These are phyloP conservation scores for Solanum hybrid DNA, from an alignment of 305 asterid species.

Conservation along the genomic window DNA sequence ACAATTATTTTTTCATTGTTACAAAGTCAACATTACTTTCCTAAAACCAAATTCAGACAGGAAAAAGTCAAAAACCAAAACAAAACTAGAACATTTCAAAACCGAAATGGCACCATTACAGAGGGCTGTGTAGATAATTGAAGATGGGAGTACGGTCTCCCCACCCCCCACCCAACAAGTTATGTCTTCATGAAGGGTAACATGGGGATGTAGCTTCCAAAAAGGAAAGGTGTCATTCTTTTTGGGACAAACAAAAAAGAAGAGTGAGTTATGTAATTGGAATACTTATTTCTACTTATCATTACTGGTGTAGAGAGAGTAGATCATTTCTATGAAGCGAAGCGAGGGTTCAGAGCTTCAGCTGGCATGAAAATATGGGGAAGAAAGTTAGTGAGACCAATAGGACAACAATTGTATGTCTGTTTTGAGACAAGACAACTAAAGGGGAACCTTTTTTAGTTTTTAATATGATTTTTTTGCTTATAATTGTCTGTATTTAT, in stretches of 20 bases:
- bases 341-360: not conserved
- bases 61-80: not conserved
- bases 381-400: not conserved
- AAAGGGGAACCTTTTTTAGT: not conserved
- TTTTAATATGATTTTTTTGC: too few relatives aligned
- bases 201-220: not conserved
- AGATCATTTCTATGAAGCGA: not conserved
- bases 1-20: not conserved
- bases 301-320: not conserved
- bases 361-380: not conserved
- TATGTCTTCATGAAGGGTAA: not conserved
- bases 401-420: not conserved
- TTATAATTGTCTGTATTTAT: too few relatives aligned
- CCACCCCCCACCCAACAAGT: not conserved
- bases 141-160: not conserved
- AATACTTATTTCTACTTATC: not conserved
- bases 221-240: not conserved
- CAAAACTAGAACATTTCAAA: not conserved
- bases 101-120: not conserved
- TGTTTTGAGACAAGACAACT: not conserved
- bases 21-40: not conserved
- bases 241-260: not conserved
- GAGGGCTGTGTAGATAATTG: not conserved
- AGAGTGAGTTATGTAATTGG: not conserved
- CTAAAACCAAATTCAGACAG: not conserved